Evolutionary conservation across 2,329 filamentous ascomycete species (phyloP).

Genomic region (Penicillium italicum): DNA sequence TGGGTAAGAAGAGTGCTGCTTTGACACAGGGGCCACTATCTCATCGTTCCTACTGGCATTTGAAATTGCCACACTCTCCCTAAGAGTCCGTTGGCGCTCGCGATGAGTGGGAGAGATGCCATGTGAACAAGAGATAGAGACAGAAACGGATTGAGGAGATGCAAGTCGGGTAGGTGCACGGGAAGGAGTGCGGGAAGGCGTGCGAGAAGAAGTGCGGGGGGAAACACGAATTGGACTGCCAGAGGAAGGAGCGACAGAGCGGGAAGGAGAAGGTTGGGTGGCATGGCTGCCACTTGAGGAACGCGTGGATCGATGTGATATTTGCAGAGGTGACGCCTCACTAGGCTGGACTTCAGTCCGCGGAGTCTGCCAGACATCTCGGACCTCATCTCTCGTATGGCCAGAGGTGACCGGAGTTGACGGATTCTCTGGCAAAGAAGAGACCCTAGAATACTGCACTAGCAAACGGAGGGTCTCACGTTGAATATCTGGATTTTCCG

Average conservation of each 20-base stretch:
- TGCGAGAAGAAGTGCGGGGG: neutral
- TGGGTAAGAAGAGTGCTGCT: neutral
- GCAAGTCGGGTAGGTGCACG: neutral
- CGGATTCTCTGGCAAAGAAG: neutral
- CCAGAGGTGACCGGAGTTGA: neutral
- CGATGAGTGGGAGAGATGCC: neutral
- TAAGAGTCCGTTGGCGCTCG: conserved; percentile 1
- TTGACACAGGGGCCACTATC: neutral
- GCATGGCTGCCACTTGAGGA: neutral
- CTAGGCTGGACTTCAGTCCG: neutral
- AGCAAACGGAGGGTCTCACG: neutral
- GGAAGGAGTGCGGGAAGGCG: neutral
- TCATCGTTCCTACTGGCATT: conserved; percentile 8
- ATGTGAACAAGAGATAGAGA: neutral
- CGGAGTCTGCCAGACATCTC: neutral
- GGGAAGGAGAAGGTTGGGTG: neutral
- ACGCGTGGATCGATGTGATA: neutral
- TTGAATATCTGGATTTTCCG: conserved; percentile 1
- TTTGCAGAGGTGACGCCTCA: neutral
- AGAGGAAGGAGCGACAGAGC: neutral
- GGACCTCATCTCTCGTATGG: neutral
- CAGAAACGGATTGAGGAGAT: neutral
- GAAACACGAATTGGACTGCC: neutral
- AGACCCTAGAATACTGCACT: neutral
- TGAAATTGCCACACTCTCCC: conserved; percentile 3